Conservation (phyloP, 768 basidiomycete genomes). For the Phaeolepiota aurea region DNA sequence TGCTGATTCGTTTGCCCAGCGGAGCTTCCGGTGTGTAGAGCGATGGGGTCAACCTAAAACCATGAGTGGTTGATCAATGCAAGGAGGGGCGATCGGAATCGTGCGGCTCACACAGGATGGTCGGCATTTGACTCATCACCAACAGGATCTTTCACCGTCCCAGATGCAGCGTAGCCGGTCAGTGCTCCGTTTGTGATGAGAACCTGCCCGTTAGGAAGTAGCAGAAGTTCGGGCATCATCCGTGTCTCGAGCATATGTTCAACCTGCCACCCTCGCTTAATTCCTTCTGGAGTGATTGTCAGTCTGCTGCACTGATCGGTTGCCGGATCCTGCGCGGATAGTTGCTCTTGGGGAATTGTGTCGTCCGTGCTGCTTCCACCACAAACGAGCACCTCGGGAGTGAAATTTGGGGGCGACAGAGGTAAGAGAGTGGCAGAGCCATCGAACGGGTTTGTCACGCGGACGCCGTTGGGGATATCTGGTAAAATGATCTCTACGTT, state of each 20-base stretch:
- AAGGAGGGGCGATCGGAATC: no score
- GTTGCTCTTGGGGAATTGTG: conserved; percentile 14
- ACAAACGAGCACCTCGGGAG: conserved; percentile 38
- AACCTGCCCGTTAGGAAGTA: conserved; percentile 35
- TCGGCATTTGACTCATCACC: conserved; percentile 19
- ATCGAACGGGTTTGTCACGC: conserved; percentile 32
- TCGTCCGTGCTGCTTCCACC: conserved; percentile 31
- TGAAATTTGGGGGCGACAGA: conserved; percentile 27
- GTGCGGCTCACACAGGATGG: conserved; percentile 20
- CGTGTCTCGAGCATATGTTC: conserved; percentile 33
- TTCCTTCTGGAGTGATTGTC: conserved; percentile 30
- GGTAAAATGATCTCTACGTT: conserved; percentile 30
- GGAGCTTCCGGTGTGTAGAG: conserved; percentile 38
- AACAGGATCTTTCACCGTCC: conserved; percentile 18
- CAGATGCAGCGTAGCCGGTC: conserved; percentile 33
- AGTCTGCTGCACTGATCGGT: conserved; percentile 34
- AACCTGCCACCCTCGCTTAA: conserved; percentile 34
- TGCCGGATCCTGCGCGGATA: conserved; percentile 33
- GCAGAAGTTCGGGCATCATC: conserved; percentile 28
- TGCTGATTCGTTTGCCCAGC: conserved; percentile 37
- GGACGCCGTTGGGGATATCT: conserved; percentile 34
- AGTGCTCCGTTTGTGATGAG: conserved; percentile 34
- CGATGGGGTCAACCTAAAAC: conserved; percentile 26
- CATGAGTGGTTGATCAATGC: no score
- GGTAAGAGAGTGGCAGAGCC: conserved; percentile 28